Evolutionary conservation across 1,139 yeast species (phyloP).

Genomic region (Schwanniomyces etchellsii): DNA sequence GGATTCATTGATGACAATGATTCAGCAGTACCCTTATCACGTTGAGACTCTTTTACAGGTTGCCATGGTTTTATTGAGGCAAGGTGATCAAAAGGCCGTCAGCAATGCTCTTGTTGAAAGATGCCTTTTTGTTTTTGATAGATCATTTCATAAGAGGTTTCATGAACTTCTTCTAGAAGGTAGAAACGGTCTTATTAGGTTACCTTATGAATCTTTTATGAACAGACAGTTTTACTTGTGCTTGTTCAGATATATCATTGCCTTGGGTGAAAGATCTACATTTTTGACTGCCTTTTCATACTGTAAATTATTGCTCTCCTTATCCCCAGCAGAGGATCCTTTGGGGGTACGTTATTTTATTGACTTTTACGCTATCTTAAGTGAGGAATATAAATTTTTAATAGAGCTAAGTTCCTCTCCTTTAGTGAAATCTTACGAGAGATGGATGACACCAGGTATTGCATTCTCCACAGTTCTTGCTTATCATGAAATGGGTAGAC

Average conservation of each 20-base stretch:
- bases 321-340: constrained; percentile 80
- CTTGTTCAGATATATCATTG: constrained; percentile 64
- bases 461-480: constrained; percentile 67
- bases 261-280: constrained; percentile 73
- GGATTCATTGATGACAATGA: constrained; percentile 52
- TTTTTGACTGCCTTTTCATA: constrained; percentile 71
- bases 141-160: constrained; percentile 38
- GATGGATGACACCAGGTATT: constrained; percentile 73
- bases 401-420: constrained; percentile 51
- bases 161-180: constrained; percentile 46
- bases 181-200: constrained; percentile 54
- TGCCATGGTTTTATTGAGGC: constrained; percentile 68
- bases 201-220: constrained; percentile 71
- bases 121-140: constrained; percentile 73
- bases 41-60: constrained; percentile 76
- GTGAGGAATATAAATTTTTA: constrained; percentile 61
- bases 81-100: constrained; percentile 65
- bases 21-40: constrained; percentile 66
- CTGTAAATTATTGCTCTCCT: constrained; percentile 61
- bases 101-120: constrained; percentile 71
- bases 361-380: constrained; percentile 69
- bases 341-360: constrained; percentile 77
- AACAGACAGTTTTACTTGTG: constrained; percentile 76
- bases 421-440: constrained; percentile 48
- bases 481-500: constrained; percentile 34